Conservation (phyloP, 208 protist genomes). For the Leishmania martiniquensis region DNA sequence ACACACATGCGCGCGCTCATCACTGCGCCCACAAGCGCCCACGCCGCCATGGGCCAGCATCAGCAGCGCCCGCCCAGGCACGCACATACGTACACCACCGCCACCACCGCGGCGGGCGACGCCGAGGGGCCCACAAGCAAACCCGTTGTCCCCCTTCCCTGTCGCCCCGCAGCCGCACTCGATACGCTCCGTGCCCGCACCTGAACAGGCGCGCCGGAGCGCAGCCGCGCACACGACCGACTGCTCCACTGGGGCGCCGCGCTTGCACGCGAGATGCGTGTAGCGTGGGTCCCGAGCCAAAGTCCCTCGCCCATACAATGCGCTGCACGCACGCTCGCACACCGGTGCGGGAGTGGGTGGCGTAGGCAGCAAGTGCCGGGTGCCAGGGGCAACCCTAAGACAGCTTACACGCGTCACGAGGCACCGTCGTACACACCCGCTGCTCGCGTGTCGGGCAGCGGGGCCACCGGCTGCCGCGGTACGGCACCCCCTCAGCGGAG, state of each 20-base stretch:
- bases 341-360: background rate
- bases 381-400: conserved; percentile 37
- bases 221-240: conserved; percentile 27
- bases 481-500: conserved; percentile 27
- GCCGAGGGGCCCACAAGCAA: conserved; percentile 43
- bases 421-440: conserved; percentile 39
- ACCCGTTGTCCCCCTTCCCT: conserved; percentile 40
- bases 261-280: conserved; percentile 18
- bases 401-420: conserved; percentile 21
- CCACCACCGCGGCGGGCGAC: conserved; percentile 23
- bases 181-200: background rate
- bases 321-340: conserved; percentile 4
- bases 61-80: conserved; percentile 10
- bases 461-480: conserved; percentile 32
- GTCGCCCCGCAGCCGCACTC: conserved; percentile 27
- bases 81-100: conserved; percentile 17
- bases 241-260: conserved; percentile 31
- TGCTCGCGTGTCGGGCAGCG: conserved; percentile 28
- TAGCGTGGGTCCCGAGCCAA: conserved; percentile 65
- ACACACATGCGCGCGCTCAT: conserved; percentile 5
- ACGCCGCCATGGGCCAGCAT: conserved; percentile 8
- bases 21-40: conserved; percentile 1
- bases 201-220: background rate
- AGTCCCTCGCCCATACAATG: conserved; percentile 62
- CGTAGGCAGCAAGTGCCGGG: conserved; percentile 62